Evolutionary conservation across 2,329 filamentous ascomycete genomes (phyloP).

Genomic region (Diaporthe helianthi): DNA sequence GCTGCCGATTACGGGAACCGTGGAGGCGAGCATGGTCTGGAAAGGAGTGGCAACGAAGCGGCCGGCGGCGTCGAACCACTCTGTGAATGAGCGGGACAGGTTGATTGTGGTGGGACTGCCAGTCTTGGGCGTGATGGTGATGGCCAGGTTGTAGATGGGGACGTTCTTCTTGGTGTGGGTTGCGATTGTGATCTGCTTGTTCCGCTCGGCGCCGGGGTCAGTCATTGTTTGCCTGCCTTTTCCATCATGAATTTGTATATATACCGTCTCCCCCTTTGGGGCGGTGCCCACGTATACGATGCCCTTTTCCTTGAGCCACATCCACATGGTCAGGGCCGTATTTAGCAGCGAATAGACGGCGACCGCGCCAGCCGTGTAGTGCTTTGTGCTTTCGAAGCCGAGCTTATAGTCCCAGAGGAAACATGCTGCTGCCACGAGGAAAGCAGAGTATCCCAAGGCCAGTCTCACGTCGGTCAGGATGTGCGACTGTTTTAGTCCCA

Average conservation of each 20-base stretch:
- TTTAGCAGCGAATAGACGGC: constrained; percentile 82
- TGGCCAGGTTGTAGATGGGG: constrained; percentile 78
- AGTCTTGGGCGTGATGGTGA: constrained; percentile 57
- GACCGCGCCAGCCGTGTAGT: constrained; percentile 81
- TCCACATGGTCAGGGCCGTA: constrained; percentile 80
- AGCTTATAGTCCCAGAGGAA: constrained; percentile 93
- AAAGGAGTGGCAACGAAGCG: constrained; percentile 78
- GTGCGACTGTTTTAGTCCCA: constrained; percentile 85
- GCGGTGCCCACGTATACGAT: constrained; percentile 78
- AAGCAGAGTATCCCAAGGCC: constrained; percentile 80
- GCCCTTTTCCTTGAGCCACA: constrained; percentile 81
- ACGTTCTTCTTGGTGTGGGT: constrained; percentile 80
- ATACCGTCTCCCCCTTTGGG: constrained; percentile 71
- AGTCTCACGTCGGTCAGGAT: constrained; percentile 83
- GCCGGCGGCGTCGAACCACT: constrained; percentile 79
- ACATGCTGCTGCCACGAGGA: constrained; percentile 79
- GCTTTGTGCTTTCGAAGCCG: constrained; percentile 86
- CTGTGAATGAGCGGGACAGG: constrained; percentile 70
- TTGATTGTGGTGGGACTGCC: constrained; percentile 54
- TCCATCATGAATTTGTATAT: constrained; percentile 33
- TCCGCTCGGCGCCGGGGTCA: background rate
- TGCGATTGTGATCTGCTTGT: constrained; percentile 71
- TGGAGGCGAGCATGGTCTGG: constrained; percentile 77
- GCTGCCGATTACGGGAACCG: constrained; percentile 69
- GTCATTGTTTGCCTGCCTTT: background rate